Evolutionary conservation across 441 rosid genomes (phyloP), one percentile per base, ranked within the genome.

Genomic region (Metrosideros polymorpha): DNA sequence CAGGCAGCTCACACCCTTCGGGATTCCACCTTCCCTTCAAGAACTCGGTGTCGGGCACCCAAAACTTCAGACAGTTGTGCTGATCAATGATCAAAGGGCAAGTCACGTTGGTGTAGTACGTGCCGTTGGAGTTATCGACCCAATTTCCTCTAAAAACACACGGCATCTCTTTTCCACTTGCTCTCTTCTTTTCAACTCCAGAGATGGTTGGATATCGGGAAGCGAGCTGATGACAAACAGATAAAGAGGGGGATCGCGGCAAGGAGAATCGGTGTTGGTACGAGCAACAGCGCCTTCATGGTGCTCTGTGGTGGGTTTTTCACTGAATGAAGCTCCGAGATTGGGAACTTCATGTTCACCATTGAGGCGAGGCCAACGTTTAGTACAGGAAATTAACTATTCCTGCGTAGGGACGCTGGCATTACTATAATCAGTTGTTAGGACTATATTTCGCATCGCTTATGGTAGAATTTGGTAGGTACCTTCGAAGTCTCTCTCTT

Each of bases 81-180:
- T 94, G 94, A 85, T 93, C 94, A 27, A 92, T 94, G 51, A 93
- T 94, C 1, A 93, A 94, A 92, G 94, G 92, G 42, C 97, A 93
- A 17, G 95, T 92, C 86, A 86, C 87, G 89, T 93, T 92, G 2
- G 93, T 88, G 91, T 93, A 94, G 86, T 93, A 93, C 3, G 93
- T 93, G 22, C 90, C 92, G 7, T 88, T 89, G 0, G 84, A 89
- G 50, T 19, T 53, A 52, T 49, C n/a, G 3, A 9, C 0, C 52
- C 39, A 1, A 2, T 32, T 42, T 19, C 13, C 57, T 30, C 30
- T 24, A 39, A 14, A 47, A n/a, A 24, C 42, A 43, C 29, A 55
- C 22, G 9, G 18, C n/a, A 12, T 59, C 39, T 43, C 83, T 85
- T 66, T 56, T 85, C 14, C 15, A 75, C 32, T 57, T n/a, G 49